Conservation (phyloP, 176 grass and related monocot species). For the Avena eriantha region DNA sequence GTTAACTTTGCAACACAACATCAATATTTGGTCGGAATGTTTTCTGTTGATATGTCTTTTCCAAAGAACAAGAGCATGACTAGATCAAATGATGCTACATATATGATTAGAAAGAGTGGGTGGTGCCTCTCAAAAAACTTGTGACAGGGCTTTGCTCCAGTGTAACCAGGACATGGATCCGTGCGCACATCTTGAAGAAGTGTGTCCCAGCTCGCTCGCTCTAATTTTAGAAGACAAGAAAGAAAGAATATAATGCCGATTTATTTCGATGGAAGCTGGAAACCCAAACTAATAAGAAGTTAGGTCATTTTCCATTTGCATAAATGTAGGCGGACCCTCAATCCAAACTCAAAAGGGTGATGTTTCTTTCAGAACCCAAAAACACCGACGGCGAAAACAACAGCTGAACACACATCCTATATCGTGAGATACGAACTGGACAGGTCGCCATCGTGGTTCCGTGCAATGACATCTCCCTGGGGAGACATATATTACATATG, state of each 20-base stretch:
- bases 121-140: background rate
- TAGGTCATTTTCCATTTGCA: background rate
- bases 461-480: background rate
- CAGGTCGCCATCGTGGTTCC: slow-evolving; percentile 35
- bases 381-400: slow-evolving; percentile 42
- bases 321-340: background rate
- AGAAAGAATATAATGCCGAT: background rate
- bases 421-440: slow-evolving; percentile 27
- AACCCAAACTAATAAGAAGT: slow-evolving; percentile 26
- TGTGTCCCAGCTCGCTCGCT: background rate
- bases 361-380: slow-evolving; percentile 35
- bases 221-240: background rate
- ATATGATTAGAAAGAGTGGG: background rate
- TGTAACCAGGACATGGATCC: background rate
- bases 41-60: background rate
- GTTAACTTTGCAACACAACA: background rate
- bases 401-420: slow-evolving; percentile 32
- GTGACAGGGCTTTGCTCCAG: background rate
- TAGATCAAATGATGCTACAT: background rate
- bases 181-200: background rate
- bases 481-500: slow-evolving; percentile 3
- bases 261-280: background rate
- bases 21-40: slow-evolving; percentile 2
- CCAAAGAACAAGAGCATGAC: background rate
- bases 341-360: slow-evolving; percentile 18